A percentile compares a stretch with the other conserved stretches of the same genome.
Evolutionary conservation across 129 eudicot genomes (phyloP).

Genomic region (Lonicera japonica): DNA sequence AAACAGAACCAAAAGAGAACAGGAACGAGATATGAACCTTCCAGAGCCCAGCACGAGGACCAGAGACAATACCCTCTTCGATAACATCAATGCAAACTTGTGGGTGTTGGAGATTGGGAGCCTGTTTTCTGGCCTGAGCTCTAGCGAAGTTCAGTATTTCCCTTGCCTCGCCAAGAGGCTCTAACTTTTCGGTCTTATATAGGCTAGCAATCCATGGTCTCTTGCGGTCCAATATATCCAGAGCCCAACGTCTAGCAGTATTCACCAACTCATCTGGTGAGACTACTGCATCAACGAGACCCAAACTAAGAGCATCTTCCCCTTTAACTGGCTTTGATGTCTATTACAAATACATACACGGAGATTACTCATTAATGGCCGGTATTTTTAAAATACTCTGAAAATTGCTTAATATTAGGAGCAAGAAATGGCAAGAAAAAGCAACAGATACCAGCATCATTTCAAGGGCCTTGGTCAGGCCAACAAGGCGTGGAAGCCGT

Average conservation of each 20-base stretch:
- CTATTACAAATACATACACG: conserved; percentile 26
- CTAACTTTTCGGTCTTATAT: conserved; percentile 75
- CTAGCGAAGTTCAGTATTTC: conserved; percentile 91
- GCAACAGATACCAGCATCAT: conserved; percentile 74
- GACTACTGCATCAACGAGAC: conserved; percentile 83
- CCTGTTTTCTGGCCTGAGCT: conserved; percentile 71
- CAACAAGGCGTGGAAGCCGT: conserved; percentile 96
- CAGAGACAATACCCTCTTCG: conserved; percentile 86
- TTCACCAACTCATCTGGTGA: conserved; percentile 55
- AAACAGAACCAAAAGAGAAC: not conserved
- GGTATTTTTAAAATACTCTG: too few relatives aligned
- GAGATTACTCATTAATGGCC: not conserved
- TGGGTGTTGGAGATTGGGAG: conserved; percentile 91
- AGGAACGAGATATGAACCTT: conserved; percentile 45
- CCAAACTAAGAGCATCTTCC: conserved; percentile 70
- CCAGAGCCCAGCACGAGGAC: conserved; percentile 84
- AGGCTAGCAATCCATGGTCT: conserved; percentile 77
- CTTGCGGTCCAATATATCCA: conserved; percentile 68
- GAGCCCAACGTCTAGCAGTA: conserved; percentile 68
- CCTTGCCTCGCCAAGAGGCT: conserved; percentile 88
- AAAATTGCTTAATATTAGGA: not conserved
- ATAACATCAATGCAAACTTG: conserved; percentile 83
- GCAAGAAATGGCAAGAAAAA: not conserved
- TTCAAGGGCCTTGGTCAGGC: conserved; percentile 86
- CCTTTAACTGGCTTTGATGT: conserved; percentile 82